A percentile compares a stretch with the other conserved stretches of the same genome.
Conservation (phyloP, 345 rosid genomes). For the Syzygium grande region DNA sequence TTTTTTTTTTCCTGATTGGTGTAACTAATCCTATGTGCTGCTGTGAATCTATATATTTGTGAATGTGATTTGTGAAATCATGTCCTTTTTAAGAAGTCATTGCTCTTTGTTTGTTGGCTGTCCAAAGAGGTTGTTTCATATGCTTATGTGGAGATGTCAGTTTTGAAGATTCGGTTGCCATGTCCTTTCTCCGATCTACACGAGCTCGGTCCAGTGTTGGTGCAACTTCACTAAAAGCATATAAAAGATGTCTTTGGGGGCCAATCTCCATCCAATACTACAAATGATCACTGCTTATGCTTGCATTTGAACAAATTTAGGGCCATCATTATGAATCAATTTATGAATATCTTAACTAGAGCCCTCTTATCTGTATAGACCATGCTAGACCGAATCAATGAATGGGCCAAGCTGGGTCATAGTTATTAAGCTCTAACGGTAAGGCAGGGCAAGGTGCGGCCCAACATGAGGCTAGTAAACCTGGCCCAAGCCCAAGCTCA, state of each 20-base stretch:
- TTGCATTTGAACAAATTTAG: neutral
- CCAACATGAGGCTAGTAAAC: neutral
- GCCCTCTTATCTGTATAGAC: neutral
- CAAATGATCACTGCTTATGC: neutral
- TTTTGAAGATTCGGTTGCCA: too few species aligned
- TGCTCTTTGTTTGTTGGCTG: neutral
- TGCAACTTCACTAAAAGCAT: too few species aligned
- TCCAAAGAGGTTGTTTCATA: neutral
- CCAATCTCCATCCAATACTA: neutral
- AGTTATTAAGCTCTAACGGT: neutral
- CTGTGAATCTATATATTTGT: neutral
- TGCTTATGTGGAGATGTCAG: too few species aligned
- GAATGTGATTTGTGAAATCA: neutral
- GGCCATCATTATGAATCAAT: neutral
- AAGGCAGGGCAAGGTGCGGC: neutral
- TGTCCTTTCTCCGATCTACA: neutral
- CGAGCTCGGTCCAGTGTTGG: neutral
- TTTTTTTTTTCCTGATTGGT: neutral
- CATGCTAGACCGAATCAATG: neutral
- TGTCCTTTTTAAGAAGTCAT: neutral
- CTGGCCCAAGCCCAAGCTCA: neutral
- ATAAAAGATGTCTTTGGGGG: neutral
- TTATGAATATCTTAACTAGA: neutral
- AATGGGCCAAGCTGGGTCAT: neutral
- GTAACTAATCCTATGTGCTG: neutral